Conservation (phyloP, 176 grass and related monocot genomes). For the Poa pratensis region DNA sequence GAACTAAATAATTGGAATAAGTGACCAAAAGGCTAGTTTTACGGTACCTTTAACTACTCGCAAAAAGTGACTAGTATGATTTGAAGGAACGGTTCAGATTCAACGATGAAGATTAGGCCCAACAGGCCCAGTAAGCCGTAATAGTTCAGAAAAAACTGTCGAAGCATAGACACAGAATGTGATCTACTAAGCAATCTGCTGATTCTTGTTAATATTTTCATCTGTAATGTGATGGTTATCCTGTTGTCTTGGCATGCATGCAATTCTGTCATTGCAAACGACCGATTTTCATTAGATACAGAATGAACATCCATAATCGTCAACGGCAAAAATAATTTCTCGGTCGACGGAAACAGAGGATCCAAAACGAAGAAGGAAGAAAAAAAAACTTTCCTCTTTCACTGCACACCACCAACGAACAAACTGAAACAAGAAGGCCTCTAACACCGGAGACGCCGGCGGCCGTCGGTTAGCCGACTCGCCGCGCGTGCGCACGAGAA, state of each 20-base stretch:
- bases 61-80: too few relatives aligned
- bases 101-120: too few relatives aligned
- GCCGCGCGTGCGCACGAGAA: neutral
- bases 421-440: neutral
- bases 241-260: neutral
- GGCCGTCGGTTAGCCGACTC: neutral
- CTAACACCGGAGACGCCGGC: neutral
- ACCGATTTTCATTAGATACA: neutral
- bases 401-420: constrained; percentile 10
- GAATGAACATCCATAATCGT: constrained; percentile 5
- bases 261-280: neutral
- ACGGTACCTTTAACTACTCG: too few relatives aligned
- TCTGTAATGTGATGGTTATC: neutral
- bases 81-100: too few relatives aligned
- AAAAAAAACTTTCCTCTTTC: neutral
- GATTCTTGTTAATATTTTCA: too few relatives aligned
- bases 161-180: too few relatives aligned
- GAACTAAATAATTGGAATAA: too few relatives aligned
- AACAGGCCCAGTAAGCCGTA: too few relatives aligned
- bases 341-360: neutral
- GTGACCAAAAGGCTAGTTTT: too few relatives aligned
- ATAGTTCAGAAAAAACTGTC: too few relatives aligned
- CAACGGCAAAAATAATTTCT: neutral
- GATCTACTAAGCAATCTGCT: too few relatives aligned
- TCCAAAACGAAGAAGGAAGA: neutral